These are phyloP conservation scores for Bathelium albidoporum DNA, from an alignment of 495 filamentous ascomycete genomes.

Conservation along the genomic window DNA sequence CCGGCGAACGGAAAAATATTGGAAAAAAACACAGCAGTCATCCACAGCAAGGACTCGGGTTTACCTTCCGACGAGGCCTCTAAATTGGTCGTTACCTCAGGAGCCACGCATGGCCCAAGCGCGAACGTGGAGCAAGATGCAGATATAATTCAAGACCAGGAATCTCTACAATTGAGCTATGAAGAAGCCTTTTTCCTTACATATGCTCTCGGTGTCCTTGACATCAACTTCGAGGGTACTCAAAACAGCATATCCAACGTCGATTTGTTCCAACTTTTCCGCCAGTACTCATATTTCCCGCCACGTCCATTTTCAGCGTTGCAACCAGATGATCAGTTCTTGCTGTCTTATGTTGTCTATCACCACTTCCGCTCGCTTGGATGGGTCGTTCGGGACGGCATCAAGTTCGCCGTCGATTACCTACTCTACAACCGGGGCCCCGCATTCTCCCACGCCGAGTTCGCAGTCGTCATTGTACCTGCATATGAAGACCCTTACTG, in stretches of 20 bases:
- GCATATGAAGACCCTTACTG: constrained; percentile 70
- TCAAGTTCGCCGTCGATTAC: constrained; percentile 93
- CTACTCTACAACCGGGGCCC: constrained; percentile 92
- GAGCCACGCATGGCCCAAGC: too few species aligned
- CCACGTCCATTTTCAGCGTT: constrained; percentile 32
- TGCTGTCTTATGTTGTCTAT: constrained; percentile 78
- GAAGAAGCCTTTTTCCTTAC: constrained; percentile 90
- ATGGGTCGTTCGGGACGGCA: constrained; percentile 87
- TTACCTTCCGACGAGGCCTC: too few species aligned
- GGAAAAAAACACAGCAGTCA: too few species aligned
- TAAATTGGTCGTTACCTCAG: too few species aligned
- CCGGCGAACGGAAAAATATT: background rate
- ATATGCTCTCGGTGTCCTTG: constrained; percentile 71
- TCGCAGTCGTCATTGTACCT: constrained; percentile 73
- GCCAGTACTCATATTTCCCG: constrained; percentile 60
- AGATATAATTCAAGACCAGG: constrained; percentile 53
- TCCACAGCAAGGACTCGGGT: background rate
- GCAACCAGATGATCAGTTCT: constrained; percentile 66
- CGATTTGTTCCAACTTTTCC: constrained; percentile 54
- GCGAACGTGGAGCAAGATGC: constrained; percentile 3
- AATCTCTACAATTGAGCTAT: constrained; percentile 79
- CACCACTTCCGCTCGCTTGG: constrained; percentile 95
- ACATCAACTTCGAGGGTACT: constrained; percentile 42
- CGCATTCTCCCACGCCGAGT: constrained; percentile 88
- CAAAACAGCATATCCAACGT: constrained; percentile 25